Conservation (phyloP, 2,329 filamentous ascomycete genomes). For the Verticillium klebahnii region DNA sequence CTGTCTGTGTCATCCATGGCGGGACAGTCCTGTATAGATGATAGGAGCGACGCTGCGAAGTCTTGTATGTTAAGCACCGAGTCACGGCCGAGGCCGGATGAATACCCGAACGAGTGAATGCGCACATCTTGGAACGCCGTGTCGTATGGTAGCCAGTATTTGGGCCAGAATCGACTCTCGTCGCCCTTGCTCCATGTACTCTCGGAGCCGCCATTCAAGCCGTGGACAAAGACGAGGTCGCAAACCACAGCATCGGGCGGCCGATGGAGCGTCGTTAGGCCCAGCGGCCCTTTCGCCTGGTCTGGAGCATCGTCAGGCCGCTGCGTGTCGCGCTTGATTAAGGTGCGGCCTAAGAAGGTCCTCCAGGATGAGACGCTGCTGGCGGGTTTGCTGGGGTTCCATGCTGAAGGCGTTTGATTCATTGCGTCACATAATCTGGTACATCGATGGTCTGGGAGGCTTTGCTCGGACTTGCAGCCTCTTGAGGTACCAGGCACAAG, state of each 20-base stretch:
- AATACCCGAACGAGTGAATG: conserved; percentile 26
- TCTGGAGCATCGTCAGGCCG: too few relatives aligned
- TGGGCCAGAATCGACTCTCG: conserved; percentile 24
- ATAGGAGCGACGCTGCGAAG: conserved; percentile 24
- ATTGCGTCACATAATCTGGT: too few relatives aligned
- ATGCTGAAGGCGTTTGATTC: too few relatives aligned
- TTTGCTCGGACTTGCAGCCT: too few relatives aligned
- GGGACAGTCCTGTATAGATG: conserved; percentile 21
- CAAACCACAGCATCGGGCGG: too few relatives aligned
- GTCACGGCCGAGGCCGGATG: conserved; percentile 12
- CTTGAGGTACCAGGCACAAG: too few relatives aligned
- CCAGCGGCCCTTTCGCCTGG: too few relatives aligned
- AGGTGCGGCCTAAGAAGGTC: too few relatives aligned
- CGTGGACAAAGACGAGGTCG: conserved; percentile 26
- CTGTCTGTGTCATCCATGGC: conserved; percentile 5
- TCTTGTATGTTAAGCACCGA: conserved; percentile 24
- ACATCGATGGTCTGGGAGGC: too few relatives aligned
- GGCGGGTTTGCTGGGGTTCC: too few relatives aligned
- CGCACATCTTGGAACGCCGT: conserved; percentile 22
- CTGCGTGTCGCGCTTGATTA: too few relatives aligned
- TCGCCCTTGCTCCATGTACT: conserved; percentile 27
- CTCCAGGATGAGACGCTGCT: too few relatives aligned
- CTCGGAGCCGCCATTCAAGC: conserved; percentile 27
- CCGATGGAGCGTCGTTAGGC: conserved; percentile 6
- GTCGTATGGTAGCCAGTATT: conserved; percentile 25